Conservation (phyloP, 2,329 filamentous ascomycete species). For the Paracorniculantispora psalliotae region DNA sequence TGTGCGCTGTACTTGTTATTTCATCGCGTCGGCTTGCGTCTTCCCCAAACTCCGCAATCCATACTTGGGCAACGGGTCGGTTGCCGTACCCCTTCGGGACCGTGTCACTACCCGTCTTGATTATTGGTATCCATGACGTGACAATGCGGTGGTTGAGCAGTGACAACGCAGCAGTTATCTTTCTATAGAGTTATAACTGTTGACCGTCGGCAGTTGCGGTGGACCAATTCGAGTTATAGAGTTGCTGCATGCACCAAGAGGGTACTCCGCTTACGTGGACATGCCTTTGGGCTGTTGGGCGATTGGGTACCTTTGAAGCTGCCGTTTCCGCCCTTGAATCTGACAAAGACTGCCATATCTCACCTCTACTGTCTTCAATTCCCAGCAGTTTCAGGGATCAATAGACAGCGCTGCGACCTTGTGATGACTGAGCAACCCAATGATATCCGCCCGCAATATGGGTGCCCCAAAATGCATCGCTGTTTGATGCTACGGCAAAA, state of each 20-base stretch:
- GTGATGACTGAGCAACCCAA: no score
- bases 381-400: not conserved
- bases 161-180: not conserved
- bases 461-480: no score
- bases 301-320: no score
- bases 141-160: not conserved
- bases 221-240: not conserved
- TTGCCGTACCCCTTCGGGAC: conserved; percentile 2
- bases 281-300: not conserved
- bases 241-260: not conserved
- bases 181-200: not conserved
- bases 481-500: no score
- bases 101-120: not conserved
- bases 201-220: not conserved
- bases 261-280: not conserved
- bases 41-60: conserved; percentile 3
- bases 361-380: not conserved
- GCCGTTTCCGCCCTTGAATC: not conserved
- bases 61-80: not conserved
- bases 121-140: conserved; percentile 4
- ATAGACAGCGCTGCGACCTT: not conserved
- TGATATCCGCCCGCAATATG: no score
- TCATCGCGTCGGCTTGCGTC: not conserved
- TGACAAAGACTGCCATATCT: not conserved
- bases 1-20: not conserved